A percentile compares a stretch with the other conserved stretches of the same genome.
These are phyloP conservation scores for Pseudocercospora crystallina DNA, from an alignment of 2,329 filamentous ascomycete species.

Conservation along the genomic window DNA sequence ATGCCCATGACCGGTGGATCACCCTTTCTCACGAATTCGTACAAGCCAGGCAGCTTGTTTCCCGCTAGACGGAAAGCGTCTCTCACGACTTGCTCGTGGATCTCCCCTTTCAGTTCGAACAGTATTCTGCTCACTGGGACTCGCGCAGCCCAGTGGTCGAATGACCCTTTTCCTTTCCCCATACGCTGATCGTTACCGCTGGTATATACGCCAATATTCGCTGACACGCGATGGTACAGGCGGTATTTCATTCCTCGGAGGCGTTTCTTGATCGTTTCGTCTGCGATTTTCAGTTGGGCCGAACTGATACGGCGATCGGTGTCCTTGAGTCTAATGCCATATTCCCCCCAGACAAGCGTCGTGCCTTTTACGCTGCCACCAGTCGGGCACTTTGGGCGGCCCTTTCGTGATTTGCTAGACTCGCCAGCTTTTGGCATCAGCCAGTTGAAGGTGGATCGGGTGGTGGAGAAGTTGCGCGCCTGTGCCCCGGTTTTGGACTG, in stretches of 20 bases:
- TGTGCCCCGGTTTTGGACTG: background rate
- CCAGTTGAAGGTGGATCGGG: constrained; percentile 60
- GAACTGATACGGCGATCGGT: constrained; percentile 90
- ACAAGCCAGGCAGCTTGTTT: constrained; percentile 87
- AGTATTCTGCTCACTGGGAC: constrained; percentile 88
- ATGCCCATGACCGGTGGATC: constrained; percentile 88
- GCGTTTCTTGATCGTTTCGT: constrained; percentile 87
- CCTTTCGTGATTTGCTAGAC: constrained; percentile 85
- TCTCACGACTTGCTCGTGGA: constrained; percentile 91
- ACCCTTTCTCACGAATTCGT: constrained; percentile 91
- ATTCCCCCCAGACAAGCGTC: constrained; percentile 94
- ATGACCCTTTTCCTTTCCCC: constrained; percentile 97
- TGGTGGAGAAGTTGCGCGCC: constrained; percentile 31
- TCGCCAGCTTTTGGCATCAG: constrained; percentile 78
- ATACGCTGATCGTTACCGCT: constrained; percentile 97
- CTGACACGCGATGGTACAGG: constrained; percentile 85
- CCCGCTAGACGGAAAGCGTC: constrained; percentile 94
- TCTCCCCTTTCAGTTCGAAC: constrained; percentile 85
- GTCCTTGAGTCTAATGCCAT: constrained; percentile 88
- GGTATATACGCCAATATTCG: constrained; percentile 92
- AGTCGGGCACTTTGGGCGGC: constrained; percentile 80
- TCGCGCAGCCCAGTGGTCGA: constrained; percentile 93
- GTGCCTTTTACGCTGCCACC: constrained; percentile 91
- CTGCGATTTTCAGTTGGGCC: constrained; percentile 80
- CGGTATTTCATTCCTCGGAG: constrained; percentile 89